Evolutionary conservation across 2,329 filamentous ascomycete genomes (phyloP), one percentile per base, ranked within the genome.

Genomic region (Tolypocladium sp.): DNA sequence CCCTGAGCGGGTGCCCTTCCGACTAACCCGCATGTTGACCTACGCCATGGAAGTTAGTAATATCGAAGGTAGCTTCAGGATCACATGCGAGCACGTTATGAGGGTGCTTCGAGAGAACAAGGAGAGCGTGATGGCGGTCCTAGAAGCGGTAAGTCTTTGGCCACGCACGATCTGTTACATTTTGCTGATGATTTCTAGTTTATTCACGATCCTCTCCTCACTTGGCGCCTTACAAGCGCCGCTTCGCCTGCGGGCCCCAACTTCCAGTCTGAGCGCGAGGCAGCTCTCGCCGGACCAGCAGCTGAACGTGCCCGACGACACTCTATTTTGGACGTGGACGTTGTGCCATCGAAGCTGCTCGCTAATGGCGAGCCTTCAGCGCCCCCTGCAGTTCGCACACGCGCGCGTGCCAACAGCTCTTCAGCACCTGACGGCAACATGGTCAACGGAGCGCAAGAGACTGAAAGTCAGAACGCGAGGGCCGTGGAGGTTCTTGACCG

Each of bases 31-130:
- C 65, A 99, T 99, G 94, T 85, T 99, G 75, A 99, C 95, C 0
- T 99, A 97, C 71, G 95, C 95, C 27, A 99, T 99, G 94, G 94
- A 99, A 77, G 94, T 99, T 59, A 97, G 92, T 82, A 99, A 99
- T 71, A 99, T 99, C 65, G 94, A 99, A 74, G 94, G 94, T 67
- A 96, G 91, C 75, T 99, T 96, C 81, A 87, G 95, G 61, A 97
- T 96, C 60, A 97, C 93, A 6, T 99, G 93, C 68, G 94, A 99
- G 75, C 92, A 96, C 67, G 92, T 97, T 56, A 99, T 99, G 94
- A 86, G 93, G 62, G 92, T 99, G 20, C 79, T 99, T 64, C 82
- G 94, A 59, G 92, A 94, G 65, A 99, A 99, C 75, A 99, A 99
- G 76, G 95, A 99, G 77, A 96, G 92, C 51, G 83, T 99, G 60